A percentile compares a stretch with the other conserved stretches of the same genome.
These are phyloP conservation scores for Urtica urens DNA, from an alignment of 306 rosid species.

Conservation along the genomic window DNA sequence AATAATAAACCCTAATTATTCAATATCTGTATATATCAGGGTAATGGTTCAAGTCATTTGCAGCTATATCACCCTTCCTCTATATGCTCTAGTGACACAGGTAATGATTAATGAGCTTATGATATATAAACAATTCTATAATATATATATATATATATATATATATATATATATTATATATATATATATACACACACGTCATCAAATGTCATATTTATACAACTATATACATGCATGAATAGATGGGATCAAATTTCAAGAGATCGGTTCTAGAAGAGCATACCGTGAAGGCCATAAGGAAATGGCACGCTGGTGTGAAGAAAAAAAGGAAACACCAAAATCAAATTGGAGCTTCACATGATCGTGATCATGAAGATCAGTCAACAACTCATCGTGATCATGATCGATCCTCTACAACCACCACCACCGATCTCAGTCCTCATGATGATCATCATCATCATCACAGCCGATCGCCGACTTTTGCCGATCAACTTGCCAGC, in stretches of 20 bases:
- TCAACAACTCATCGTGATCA: constrained; percentile 8
- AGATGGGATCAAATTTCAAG: constrained; percentile 57
- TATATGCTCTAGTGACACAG: constrained; percentile 61
- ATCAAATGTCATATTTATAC: not conserved
- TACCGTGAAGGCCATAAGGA: constrained; percentile 26
- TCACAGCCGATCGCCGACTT: constrained; percentile 2
- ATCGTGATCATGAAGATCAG: not conserved
- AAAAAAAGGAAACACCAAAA: constrained; percentile 22
- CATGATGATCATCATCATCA: constrained; percentile 11
- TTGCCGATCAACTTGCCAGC: constrained; percentile 1
- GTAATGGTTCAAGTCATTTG: constrained; percentile 49
- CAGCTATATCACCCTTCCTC: constrained; percentile 53
- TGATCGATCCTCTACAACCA: not conserved
- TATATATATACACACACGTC: not conserved
- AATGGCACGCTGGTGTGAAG: constrained; percentile 41
- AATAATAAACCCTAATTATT: not conserved
- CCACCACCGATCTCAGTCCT: not conserved
- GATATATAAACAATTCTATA: not conserved
- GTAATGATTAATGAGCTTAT: constrained; percentile 1
- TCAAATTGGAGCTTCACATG: constrained; percentile 8
- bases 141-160: not conserved
- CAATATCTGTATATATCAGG: constrained; percentile 18
- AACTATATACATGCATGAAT: not conserved
- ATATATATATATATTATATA: not conserved
- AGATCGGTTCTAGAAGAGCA: constrained; percentile 32